Conservation (phyloP, 192 early-diverging fungal genomes). For the Backusella parvicylindrica region DNA sequence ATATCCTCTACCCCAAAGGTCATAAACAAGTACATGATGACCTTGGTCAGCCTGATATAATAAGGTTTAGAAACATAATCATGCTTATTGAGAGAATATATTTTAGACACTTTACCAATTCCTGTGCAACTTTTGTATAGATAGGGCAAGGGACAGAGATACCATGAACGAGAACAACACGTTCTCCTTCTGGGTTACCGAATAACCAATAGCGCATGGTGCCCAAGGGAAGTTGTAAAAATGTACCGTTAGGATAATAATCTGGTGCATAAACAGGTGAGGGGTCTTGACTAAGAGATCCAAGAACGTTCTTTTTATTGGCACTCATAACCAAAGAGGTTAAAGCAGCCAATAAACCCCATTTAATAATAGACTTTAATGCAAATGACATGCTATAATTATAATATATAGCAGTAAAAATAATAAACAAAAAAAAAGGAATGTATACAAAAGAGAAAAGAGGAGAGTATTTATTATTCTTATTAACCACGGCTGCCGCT, state of each 20-base stretch:
- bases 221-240: constrained; percentile 35
- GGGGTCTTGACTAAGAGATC: constrained; percentile 31
- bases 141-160: constrained; percentile 13
- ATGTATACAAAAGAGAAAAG: not conserved
- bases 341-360: not conserved
- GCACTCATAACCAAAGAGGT: not conserved
- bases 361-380: not conserved
- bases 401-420: not conserved
- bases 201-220: constrained; percentile 41
- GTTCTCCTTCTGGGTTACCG: constrained; percentile 35
- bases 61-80: constrained; percentile 8
- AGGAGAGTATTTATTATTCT: not conserved
- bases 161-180: constrained; percentile 47
- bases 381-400: not conserved
- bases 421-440: not conserved
- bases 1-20: constrained; percentile 49
- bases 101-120: constrained; percentile 10
- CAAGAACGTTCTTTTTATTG: constrained; percentile 7
- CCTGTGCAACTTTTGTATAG: not conserved
- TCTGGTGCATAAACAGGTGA: constrained; percentile 29
- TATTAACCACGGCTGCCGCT: not conserved
- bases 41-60: constrained; percentile 34
- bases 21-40: constrained; percentile 42
- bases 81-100: not conserved
- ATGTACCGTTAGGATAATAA: constrained; percentile 26